phyloP scores from a whole-genome alignment of 2,329 filamentous ascomycete genomes.

The Tothia fuscella region DNA sequence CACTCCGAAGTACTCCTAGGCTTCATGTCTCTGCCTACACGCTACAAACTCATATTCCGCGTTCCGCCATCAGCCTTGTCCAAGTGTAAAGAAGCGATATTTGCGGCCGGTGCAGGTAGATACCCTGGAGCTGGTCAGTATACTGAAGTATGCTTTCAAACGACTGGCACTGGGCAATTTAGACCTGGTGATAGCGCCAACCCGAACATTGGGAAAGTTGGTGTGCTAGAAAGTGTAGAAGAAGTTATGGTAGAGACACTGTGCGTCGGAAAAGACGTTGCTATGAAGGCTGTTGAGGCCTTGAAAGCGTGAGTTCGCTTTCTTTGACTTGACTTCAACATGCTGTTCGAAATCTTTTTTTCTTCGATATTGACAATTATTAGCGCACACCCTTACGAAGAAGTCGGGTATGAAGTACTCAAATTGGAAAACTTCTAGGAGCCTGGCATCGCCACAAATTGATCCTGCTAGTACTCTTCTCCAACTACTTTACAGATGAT shows the following conservation, averaged over 20 bases:
- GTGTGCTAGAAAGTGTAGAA: constrained; percentile 39
- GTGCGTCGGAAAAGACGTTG: constrained; percentile 46
- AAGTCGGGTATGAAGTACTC: constrained; percentile 34
- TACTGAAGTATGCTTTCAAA: constrained; percentile 31
- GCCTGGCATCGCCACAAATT: no score
- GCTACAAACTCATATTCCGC: constrained; percentile 35
- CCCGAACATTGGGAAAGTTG: constrained; percentile 48
- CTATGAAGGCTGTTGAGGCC: constrained; percentile 46
- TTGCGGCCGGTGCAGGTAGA: constrained; percentile 32
- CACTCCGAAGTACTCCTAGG: not conserved
- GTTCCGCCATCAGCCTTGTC: constrained; percentile 26
- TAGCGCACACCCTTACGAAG: constrained; percentile 36
- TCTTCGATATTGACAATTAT: constrained; percentile 10
- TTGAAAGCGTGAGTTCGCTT: constrained; percentile 46
- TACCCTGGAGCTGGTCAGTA: constrained; percentile 31
- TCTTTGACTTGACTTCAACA: not conserved
- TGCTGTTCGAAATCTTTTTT: not conserved
- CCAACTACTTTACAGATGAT: no score
- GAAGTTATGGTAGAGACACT: constrained; percentile 50
- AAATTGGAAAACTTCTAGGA: constrained; percentile 34
- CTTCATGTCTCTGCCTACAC: constrained; percentile 9
- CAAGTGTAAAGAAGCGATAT: constrained; percentile 32
- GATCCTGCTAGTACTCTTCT: no score
- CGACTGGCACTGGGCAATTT: constrained; percentile 52
- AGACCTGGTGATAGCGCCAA: constrained; percentile 49